Percentiles rank a stretch among this genome's conserved stretches.
Evolutionary conservation across 495 filamentous ascomycete genomes (phyloP).

Genomic region (Xylaria palmicola): DNA sequence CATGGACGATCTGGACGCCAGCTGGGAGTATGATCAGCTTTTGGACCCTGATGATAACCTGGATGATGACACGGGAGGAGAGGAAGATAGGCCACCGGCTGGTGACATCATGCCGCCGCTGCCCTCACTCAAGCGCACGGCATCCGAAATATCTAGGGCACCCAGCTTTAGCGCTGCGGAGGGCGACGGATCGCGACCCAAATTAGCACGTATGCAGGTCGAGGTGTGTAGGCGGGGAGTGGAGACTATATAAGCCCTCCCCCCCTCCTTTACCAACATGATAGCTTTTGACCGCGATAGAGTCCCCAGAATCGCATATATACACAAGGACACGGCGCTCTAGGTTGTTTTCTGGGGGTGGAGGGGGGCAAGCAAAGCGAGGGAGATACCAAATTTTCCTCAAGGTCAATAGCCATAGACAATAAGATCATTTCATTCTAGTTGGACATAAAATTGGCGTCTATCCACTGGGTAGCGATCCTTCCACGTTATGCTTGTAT

Average conservation of each 20-base stretch:
- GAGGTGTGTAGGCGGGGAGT: slow-evolving; percentile 33
- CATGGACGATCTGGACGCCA: slow-evolving; percentile 48
- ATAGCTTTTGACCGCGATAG: not conserved
- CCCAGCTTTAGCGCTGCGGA: slow-evolving; percentile 42
- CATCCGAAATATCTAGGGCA: slow-evolving; percentile 48
- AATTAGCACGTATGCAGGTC: slow-evolving; percentile 29
- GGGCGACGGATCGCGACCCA: slow-evolving; percentile 30
- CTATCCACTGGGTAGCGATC: not conserved
- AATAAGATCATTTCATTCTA: not conserved
- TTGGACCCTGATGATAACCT: slow-evolving; percentile 44
- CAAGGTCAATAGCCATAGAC: not conserved
- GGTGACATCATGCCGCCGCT: slow-evolving; percentile 47
- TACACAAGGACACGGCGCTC: not conserved
- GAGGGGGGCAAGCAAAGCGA: not conserved
- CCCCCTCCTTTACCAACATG: too few species aligned
- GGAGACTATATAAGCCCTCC: slow-evolving; percentile 27
- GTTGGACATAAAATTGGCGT: not conserved
- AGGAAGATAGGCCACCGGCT: slow-evolving; percentile 44
- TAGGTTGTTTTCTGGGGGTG: too few species aligned
- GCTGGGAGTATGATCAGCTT: slow-evolving; percentile 49
- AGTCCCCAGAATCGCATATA: not conserved
- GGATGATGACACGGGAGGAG: slow-evolving; percentile 34
- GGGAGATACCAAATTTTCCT: not conserved
- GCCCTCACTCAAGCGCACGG: slow-evolving; percentile 45
- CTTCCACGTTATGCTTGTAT: too few species aligned